These are phyloP conservation scores for Verbena officinalis DNA, from an alignment of 257 asterid species.

Conservation along the genomic window DNA sequence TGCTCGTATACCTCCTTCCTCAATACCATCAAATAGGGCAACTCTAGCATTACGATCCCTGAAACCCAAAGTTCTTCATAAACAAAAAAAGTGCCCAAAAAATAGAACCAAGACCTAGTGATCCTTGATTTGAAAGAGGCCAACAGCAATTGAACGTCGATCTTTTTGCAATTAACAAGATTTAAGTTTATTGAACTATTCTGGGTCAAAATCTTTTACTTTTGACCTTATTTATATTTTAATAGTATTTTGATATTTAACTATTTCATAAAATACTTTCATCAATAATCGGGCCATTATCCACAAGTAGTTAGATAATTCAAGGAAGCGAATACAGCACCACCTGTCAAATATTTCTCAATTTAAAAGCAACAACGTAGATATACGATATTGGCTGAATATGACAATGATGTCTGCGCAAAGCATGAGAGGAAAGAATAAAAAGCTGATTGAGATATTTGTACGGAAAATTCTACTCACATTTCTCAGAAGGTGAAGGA, in stretches of 20 bases:
- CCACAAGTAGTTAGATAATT: not conserved
- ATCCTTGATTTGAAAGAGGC: not conserved
- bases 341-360: too few relatives aligned
- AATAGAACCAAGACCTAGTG: too few relatives aligned
- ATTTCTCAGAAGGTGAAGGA: not conserved
- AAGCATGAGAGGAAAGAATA: constrained; percentile 2
- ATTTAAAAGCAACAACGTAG: too few relatives aligned
- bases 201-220: not conserved
- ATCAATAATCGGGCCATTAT: not conserved
- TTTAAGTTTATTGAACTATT: not conserved
- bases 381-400: not conserved
- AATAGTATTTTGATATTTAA: not conserved
- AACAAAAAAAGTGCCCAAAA: constrained; percentile 15
- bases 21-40: constrained; percentile 98
- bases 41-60: constrained; percentile 80
- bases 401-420: not conserved
- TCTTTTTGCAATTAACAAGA: not conserved
- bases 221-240: not conserved
- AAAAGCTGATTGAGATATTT: not conserved
- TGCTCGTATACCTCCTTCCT: constrained; percentile 94
- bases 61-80: constrained; percentile 20
- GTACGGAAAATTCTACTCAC: not conserved
- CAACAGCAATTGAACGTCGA: not conserved
- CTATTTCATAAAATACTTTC: not conserved
- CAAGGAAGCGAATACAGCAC: not conserved